Evolutionary conservation across 768 basidiomycete species (phyloP).

Genomic region (Kwoniella sp.): DNA sequence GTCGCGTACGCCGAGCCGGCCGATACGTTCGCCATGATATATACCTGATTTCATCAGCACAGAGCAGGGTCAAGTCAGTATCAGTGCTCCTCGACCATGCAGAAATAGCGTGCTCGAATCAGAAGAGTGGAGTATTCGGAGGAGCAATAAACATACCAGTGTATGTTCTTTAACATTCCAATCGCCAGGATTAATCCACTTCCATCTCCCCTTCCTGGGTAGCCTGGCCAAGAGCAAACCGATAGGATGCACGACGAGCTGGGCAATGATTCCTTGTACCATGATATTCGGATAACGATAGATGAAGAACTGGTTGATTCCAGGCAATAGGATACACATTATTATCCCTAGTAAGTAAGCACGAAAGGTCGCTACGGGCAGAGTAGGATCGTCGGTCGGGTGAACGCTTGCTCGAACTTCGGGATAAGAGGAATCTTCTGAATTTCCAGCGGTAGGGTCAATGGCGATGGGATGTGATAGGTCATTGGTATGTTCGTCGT

Average conservation of each 20-base stretch:
- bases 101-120: no score
- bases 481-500: neutral
- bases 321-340: slow-evolving; percentile 60
- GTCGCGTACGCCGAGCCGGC: slow-evolving; percentile 41
- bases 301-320: slow-evolving; percentile 64
- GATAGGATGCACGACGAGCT: slow-evolving; percentile 71
- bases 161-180: slow-evolving; percentile 92
- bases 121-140: no score
- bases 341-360: slow-evolving; percentile 33
- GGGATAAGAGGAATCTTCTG: slow-evolving; percentile 72
- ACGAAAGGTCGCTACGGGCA: slow-evolving; percentile 37
- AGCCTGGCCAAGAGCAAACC: slow-evolving; percentile 61
- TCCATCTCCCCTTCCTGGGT: slow-evolving; percentile 57
- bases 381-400: slow-evolving; percentile 31
- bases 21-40: slow-evolving; percentile 57
- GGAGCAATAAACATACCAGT: slow-evolving; percentile 61
- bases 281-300: slow-evolving; percentile 61
- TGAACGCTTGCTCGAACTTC: slow-evolving; percentile 71
- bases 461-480: neutral
- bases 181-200: slow-evolving; percentile 75
- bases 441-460: neutral
- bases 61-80: no score
- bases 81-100: no score
- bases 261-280: slow-evolving; percentile 71
- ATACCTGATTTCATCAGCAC: slow-evolving; percentile 12